Evolutionary conservation across 2,329 filamentous ascomycete genomes (phyloP), one percentile per base, ranked within the genome.

Genomic region (Trichoderma afroharzianum): DNA sequence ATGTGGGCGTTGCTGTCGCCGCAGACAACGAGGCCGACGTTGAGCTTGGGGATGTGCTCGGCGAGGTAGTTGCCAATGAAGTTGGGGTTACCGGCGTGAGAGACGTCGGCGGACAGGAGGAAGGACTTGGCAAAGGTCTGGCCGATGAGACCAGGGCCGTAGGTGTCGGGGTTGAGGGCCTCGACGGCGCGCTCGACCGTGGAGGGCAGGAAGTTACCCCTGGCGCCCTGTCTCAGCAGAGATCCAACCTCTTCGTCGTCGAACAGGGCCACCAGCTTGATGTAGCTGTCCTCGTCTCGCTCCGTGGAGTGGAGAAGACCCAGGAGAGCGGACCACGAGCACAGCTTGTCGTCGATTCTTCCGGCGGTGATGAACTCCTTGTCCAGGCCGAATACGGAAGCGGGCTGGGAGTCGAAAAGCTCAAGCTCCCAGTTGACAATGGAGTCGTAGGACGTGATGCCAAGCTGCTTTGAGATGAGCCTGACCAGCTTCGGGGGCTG

Each of bases 381-480:
- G 77, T 97, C 93, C 71, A 99, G 82, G 14, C 96, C 96, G 75
- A 93, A 91, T 21, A 94, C 88, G 53, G 91, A 90, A 1, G 95
- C 95, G 9, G 95, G 93, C 80, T 98, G 94, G 4, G 89, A 88
- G 82, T 98, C 96, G 79, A 92, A 99, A 36, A 99, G 91, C 83
- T 99, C 96, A 47, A 98, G 89, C 79, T 99, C 96, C 96, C 96
- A 99, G 84, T 96, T 97, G 71, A 97, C 84, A 74, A 99, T 97
- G 67, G 87, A 88, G 75, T 86, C 88, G 79, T 92, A 90, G 73
- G 93, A 89, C 26, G 76, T 74, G 73, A 98, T 88, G 33, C 89
- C 89, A n/a, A 98, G 87, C 79, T 96, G 88, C 15, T 87, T 87
- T 8, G 92, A 88, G 78, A 99, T 97, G 24, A 94, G 89, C 79